Base-by-base conservation (phyloP, 169 alveolate genomes). In the Cryptosporidium sp. region DNA sequence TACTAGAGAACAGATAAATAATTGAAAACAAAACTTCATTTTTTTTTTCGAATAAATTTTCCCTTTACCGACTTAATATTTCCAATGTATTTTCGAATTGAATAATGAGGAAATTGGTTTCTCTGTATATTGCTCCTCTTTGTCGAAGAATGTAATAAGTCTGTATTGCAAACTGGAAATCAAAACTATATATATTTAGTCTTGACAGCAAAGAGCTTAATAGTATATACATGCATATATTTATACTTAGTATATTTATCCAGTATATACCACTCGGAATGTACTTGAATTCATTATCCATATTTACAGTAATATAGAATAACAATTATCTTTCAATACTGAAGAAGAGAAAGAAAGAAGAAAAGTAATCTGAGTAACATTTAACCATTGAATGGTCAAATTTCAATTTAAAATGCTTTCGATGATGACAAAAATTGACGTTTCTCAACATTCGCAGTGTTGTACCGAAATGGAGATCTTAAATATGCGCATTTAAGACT, bases 361-460 rank as follows among this genome's bases (percentile, higher is more conserved):
- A 1, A 26, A 56, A 56, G 67, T 56, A 26, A 23, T 56, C 67
- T 37, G 67, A 56, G 67, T 23, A n/a, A 16, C 12, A 29, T 33
- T 5, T 56, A 26, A 8, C 1, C 12, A 23, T 7, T 21, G 2
- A 2, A 9, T 56, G 67, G 67, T 23, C 14, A 56, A 1, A 9
- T 56, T 21, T 3, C 14, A n/a, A 23, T 26, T 3, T 6, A 21
- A 9, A 56, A 26, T 73, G 33, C 71, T 73, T 65, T 80, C 89
- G 0, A 9, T 80, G 89, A 80, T 80, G 89, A 80, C 80, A 80
- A 80, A 33, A 80, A 7, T n/a, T 26, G 26, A 35, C 89, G 89
- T 80, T 80, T 80, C 89, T 80, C 89, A 80, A 80, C 89, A 80
- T 80, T 80, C 89, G 89, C 89, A 80, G 89, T 80, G 60, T 80